Conservation (phyloP, 371 early-diverging fungal genomes). For the Amoeboradix gromovi region DNA sequence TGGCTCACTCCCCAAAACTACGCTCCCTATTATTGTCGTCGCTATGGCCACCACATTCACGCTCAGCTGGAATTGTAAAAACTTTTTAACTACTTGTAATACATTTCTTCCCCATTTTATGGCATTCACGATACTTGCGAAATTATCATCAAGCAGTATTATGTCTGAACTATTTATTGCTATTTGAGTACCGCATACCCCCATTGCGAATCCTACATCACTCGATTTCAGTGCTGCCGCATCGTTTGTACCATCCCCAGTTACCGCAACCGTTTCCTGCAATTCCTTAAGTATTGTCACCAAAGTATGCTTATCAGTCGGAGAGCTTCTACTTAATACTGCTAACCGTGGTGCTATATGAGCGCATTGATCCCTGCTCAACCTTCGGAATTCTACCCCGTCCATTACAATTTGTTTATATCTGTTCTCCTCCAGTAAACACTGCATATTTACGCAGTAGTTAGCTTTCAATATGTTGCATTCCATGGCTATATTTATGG, state of each 20-base stretch:
- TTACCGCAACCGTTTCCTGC: conserved; percentile 81
- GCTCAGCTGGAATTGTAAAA: conserved; percentile 80
- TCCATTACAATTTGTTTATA: conserved; percentile 31
- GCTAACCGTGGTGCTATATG: conserved; percentile 48
- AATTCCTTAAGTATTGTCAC: conserved; percentile 49
- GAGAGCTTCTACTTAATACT: conserved; percentile 71
- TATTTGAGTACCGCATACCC: conserved; percentile 20
- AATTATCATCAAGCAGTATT: conserved; percentile 24
- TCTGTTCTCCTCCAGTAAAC: conserved; percentile 1
- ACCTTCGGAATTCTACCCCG: conserved; percentile 51
- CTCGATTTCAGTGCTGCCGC: conserved; percentile 50
- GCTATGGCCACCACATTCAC: conserved; percentile 68
- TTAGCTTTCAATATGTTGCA: conserved; percentile 39
- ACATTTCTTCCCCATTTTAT: conserved; percentile 20
- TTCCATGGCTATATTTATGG: conserved; percentile 53
- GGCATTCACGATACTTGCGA: conserved; percentile 16
- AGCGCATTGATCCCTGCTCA: conserved; percentile 45
- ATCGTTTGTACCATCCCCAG: conserved; percentile 78
- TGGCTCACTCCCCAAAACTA: neutral
- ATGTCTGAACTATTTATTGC: conserved; percentile 21
- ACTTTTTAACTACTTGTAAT: conserved; percentile 71
- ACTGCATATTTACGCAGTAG: conserved; percentile 2
- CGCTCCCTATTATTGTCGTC: conserved; percentile 24
- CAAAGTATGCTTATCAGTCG: conserved; percentile 70
- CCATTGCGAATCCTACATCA: conserved; percentile 18